Evolutionary conservation across 352 stramenopile species (phyloP).

Genomic region (Hyaloperonospora brassicae): DNA sequence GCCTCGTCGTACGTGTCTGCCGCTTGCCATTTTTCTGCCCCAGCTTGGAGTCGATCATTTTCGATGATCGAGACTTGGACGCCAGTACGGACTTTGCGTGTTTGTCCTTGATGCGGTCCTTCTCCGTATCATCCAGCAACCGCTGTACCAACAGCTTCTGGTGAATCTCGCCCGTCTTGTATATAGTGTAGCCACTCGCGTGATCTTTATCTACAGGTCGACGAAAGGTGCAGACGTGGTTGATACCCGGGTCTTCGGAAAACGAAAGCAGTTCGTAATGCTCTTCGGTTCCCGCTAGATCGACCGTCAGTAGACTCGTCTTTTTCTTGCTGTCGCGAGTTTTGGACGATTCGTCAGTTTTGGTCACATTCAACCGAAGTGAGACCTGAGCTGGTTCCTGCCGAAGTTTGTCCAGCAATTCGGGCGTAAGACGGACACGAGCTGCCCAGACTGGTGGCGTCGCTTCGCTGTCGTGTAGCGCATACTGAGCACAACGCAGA

Average conservation of each 20-base stretch:
- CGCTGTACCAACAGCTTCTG: constrained; percentile 81
- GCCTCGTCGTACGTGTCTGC: constrained; percentile 13
- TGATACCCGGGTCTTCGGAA: constrained; percentile 54
- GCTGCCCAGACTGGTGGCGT: constrained; percentile 45
- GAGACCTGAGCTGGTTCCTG: constrained; percentile 22
- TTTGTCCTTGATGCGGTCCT: constrained; percentile 74
- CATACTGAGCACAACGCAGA: constrained; percentile 35
- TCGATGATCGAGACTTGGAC: constrained; percentile 60
- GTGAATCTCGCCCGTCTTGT: constrained; percentile 52
- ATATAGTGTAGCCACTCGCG: constrained; percentile 37
- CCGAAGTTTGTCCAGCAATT: constrained; percentile 57
- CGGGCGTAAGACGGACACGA: constrained; percentile 64
- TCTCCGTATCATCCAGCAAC: constrained; percentile 64
- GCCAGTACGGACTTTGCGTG: constrained; percentile 66
- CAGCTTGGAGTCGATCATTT: constrained; percentile 36
- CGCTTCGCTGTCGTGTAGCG: constrained; percentile 47
- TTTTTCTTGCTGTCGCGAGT: constrained; percentile 25
- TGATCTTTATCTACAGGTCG: constrained; percentile 5
- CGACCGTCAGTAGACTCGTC: constrained; percentile 46
- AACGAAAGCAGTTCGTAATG: constrained; percentile 77
- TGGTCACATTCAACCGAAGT: constrained; percentile 19
- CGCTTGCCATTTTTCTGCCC: constrained; percentile 15
- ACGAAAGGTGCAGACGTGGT: constrained; percentile 58
- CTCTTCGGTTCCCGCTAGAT: constrained; percentile 19
- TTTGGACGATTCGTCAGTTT: constrained; percentile 7